A percentile compares a stretch with the other conserved stretches of the same genome.
phyloP scores from a whole-genome alignment of 768 basidiomycete species.

The Lactarius hatsudake region DNA sequence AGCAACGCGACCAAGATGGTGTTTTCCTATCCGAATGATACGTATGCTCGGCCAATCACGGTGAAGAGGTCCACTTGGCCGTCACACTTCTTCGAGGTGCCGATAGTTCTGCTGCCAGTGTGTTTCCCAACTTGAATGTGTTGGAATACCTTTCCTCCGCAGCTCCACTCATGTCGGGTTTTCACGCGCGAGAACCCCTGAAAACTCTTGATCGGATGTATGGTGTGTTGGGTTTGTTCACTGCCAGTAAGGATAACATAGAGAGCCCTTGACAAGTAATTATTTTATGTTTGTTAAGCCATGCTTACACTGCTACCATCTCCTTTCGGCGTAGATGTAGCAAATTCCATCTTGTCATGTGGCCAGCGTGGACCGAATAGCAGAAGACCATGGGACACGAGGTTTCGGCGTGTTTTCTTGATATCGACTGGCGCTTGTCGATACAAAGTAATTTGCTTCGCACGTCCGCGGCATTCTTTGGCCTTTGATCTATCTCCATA shows the following conservation, averaged over 20 bases:
- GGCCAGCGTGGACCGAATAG: conserved; percentile 6
- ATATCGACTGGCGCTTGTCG: conserved; percentile 13
- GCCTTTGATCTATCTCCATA: conserved; percentile 1
- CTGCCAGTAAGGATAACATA: not conserved
- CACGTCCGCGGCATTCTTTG: not conserved
- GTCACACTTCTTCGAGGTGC: not conserved
- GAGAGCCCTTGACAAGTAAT: not conserved
- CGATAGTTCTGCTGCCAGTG: not conserved
- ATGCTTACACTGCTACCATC: not conserved
- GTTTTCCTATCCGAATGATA: not conserved
- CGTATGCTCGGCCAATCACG: not conserved
- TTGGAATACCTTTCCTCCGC: not conserved
- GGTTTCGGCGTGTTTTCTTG: conserved; percentile 23
- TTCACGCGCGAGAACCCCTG: not conserved
- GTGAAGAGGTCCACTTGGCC: not conserved
- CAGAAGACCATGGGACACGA: conserved; percentile 11
- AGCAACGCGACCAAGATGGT: not conserved
- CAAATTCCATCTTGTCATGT: conserved; percentile 9
- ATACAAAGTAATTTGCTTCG: not conserved
- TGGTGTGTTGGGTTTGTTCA: not conserved
- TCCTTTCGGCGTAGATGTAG: conserved; percentile 2
- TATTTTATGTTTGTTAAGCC: not conserved
- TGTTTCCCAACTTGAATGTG: not conserved
- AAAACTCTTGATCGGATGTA: not conserved
- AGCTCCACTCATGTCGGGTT: not conserved